Evolutionary conservation across 2,329 filamentous ascomycete genomes (phyloP).

Genomic region (Claviceps cyperi): DNA sequence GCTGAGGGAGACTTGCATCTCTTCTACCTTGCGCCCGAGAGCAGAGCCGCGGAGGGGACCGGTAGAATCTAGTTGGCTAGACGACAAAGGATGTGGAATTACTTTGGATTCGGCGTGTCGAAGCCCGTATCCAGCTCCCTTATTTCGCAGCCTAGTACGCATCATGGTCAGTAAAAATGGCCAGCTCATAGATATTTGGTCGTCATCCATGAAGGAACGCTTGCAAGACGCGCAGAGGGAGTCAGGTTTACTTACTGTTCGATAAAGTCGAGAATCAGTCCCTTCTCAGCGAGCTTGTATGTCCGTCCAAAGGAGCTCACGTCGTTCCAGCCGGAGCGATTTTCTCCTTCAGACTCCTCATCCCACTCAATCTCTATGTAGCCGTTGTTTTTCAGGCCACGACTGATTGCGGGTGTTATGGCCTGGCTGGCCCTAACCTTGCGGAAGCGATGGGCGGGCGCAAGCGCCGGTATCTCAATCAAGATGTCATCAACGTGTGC

Average conservation of each 20-base stretch:
- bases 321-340: slow-evolving; percentile 42
- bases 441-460: slow-evolving; percentile 46
- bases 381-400: slow-evolving; percentile 58
- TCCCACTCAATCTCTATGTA: slow-evolving; percentile 53
- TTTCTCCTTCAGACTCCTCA: slow-evolving; percentile 42
- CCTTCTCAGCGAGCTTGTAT: slow-evolving; percentile 48
- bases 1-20: slow-evolving; percentile 53
- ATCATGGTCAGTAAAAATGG: slow-evolving; percentile 7
- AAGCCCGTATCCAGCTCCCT: slow-evolving; percentile 23
- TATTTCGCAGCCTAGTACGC: slow-evolving; percentile 19
- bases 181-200: background rate
- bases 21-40: slow-evolving; percentile 34
- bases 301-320: slow-evolving; percentile 47
- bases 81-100: slow-evolving; percentile 14
- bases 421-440: slow-evolving; percentile 40
- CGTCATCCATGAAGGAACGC: no score
- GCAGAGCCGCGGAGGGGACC: slow-evolving; percentile 19
- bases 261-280: slow-evolving; percentile 61
- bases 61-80: slow-evolving; percentile 8
- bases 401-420: slow-evolving; percentile 38
- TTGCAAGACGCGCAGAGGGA: background rate
- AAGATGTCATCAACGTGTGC: slow-evolving; percentile 71
- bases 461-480: slow-evolving; percentile 40
- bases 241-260: slow-evolving; percentile 31
- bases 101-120: slow-evolving; percentile 17